Evolutionary conservation across 345 rosid genomes (phyloP).

Genomic region (rapeseed (Brassica napus)): DNA sequence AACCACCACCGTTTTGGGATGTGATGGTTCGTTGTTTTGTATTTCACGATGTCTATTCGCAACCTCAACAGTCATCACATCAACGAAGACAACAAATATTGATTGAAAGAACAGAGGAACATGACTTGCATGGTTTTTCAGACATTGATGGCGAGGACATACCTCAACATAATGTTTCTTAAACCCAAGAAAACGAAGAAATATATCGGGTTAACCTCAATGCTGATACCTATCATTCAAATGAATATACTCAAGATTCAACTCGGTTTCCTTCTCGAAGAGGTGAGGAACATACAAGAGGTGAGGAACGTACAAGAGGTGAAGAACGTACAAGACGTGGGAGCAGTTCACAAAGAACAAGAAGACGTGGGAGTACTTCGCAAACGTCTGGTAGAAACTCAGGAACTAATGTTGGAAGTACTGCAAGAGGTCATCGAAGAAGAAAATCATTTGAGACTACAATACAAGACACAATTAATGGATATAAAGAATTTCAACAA

Average conservation of each 20-base stretch:
- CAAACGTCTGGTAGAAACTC: not conserved
- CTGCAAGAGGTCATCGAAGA: not conserved
- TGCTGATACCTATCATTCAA: not conserved
- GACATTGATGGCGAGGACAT: not conserved
- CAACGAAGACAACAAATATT: not conserved
- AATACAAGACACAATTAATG: not conserved
- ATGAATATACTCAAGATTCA: not conserved
- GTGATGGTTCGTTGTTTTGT: not conserved
- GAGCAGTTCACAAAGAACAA: not conserved
- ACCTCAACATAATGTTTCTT: not conserved
- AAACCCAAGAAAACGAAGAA: no score
- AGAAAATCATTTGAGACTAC: not conserved
- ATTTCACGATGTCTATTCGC: not conserved
- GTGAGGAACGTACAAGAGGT: not conserved
- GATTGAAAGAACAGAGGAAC: not conserved
- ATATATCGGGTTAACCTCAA: not conserved
- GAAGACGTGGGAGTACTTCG: not conserved
- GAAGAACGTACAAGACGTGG: not conserved
- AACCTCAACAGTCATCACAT: not conserved
- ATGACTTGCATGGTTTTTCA: not conserved
- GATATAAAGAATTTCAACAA: no score
- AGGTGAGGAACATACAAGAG: not conserved
- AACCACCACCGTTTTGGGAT: not conserved
- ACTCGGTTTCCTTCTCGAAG: not conserved
- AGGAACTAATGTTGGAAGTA: not conserved